Conservation (phyloP, 192 early-diverging fungal species). For the Entomortierella parvispora region DNA sequence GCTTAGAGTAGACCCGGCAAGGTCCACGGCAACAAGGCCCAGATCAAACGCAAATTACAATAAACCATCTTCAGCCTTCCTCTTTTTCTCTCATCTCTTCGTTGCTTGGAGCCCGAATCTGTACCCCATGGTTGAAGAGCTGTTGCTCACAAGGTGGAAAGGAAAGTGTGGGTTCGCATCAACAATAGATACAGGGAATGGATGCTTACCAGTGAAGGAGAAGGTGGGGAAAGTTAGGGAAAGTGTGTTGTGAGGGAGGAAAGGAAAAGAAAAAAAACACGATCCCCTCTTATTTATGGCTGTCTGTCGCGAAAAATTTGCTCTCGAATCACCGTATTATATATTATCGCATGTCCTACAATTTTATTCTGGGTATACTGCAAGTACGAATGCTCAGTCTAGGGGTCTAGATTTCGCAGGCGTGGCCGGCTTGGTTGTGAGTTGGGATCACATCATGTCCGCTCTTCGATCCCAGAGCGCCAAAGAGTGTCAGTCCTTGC, state of each 20-base stretch:
- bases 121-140: not conserved
- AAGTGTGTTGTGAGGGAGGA: not conserved
- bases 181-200: not conserved
- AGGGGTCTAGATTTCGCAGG: slow-evolving; percentile 11
- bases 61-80: slow-evolving; percentile 48
- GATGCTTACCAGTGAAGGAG: slow-evolving; percentile 3
- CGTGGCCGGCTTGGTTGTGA: not conserved
- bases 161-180: not conserved
- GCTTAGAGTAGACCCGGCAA: slow-evolving; percentile 55
- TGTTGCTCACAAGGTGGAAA: not conserved
- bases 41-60: slow-evolving; percentile 57
- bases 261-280: not conserved
- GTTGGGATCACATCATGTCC: not conserved
- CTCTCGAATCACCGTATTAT: not conserved
- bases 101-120: not conserved
- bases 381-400: too few species aligned
- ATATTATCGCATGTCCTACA: not conserved
- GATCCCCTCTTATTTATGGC: not conserved
- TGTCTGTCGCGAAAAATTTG: too few species aligned
- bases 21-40: slow-evolving; percentile 57
- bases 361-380: slow-evolving; percentile 2
- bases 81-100: not conserved
- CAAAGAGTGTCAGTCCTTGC: not conserved
- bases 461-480: slow-evolving; percentile 1
- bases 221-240: not conserved